Evolutionary conservation across 2,329 filamentous ascomycete genomes (phyloP), one percentile per base, ranked within the genome.

Genomic region (Aspergillus thermomutatus): DNA sequence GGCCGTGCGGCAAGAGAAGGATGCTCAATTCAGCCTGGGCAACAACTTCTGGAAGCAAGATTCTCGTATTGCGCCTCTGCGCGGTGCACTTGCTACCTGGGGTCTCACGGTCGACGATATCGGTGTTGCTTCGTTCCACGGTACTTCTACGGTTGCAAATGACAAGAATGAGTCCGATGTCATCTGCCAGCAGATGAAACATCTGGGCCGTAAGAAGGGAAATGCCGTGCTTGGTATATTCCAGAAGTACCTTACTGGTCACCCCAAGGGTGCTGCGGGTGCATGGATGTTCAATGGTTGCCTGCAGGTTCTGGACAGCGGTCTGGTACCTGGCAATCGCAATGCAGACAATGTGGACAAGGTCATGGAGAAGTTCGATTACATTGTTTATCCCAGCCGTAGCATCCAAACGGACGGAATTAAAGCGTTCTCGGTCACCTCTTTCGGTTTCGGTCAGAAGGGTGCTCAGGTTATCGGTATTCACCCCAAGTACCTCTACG

Each of bases 221-320:
- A 99, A 99, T 71, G 92, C 94, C 31, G 82, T 99, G 14, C 79
- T 97, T 63, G 94, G 92, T 81, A 92, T 99, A 74, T 99, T 97
- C 89, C 94, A 99, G 80, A 99, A 99, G 79, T 97, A 95, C 77
- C 87, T 99, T 60, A 99, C 95, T 54, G 94, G 94, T 76, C 94
- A 99, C 75, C 94, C 94, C 70, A 99, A 99, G 87, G 94, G 94
- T 87, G 93, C 94, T 69, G 94, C 94, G 59, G 94, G 94, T 82
- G 94, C 93, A 50, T 99, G 94, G 92, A 99, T 99, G 94, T 87
- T 99, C 84, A 99, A 99, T 82, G 94, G 94, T 64, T 94, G 91
- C 75, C 81, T 99, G 74, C 94, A 99, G 76, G 91, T 97, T 48
- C 85, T 99, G 68, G 96, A 97, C 82, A 88, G 84, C 52, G 94